A percentile compares a stretch with the other conserved stretches of the same genome.
Conservation (phyloP, 257 asterid genomes). For the Solanum sejunctum region DNA sequence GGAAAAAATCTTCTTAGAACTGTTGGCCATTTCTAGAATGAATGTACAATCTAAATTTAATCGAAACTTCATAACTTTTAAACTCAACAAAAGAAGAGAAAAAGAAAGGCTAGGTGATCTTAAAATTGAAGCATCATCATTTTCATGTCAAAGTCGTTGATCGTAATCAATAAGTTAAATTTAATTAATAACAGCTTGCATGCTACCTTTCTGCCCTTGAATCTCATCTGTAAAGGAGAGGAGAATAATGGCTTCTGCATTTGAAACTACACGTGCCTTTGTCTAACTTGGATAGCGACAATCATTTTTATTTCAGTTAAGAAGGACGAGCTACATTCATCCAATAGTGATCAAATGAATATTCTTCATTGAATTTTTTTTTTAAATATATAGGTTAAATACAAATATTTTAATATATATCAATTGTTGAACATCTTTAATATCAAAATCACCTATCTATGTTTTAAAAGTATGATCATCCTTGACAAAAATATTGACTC, state of each 20-base stretch:
- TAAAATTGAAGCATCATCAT: background rate
- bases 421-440: too few species aligned
- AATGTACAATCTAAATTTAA: too few species aligned
- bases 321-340: background rate
- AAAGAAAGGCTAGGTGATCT: background rate
- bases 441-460: too few species aligned
- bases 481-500: too few species aligned
- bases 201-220: background rate
- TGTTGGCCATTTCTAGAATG: too few species aligned
- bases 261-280: background rate
- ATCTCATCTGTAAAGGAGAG: background rate
- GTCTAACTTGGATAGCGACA: slow-evolving; percentile 14
- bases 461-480: background rate
- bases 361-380: accelerated
- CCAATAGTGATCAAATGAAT: accelerated
- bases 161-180: background rate
- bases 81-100: background rate
- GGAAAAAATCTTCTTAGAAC: too few species aligned
- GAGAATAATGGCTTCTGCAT: background rate
- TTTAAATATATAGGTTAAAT: too few species aligned
- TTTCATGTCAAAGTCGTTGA: background rate
- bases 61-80: too few species aligned
- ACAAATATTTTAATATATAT: too few species aligned
- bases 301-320: slow-evolving; percentile 17
- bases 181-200: background rate